These are phyloP conservation scores for Albizia julibrissin DNA, from an alignment of 306 rosid genomes.

Conservation along the genomic window DNA sequence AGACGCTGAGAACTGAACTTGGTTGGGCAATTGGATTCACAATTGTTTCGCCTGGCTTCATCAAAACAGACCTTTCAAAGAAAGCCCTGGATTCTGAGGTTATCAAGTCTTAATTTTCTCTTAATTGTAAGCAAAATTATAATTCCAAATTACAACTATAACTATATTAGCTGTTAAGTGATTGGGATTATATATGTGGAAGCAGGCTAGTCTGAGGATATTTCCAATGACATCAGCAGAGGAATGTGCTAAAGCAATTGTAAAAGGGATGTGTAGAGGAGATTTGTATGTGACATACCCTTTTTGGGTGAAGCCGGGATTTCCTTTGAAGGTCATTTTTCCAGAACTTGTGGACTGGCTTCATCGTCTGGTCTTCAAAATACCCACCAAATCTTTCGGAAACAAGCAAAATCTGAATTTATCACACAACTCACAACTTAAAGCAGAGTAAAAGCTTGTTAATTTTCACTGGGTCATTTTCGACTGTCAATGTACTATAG, in stretches of 20 bases:
- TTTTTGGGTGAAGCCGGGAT: conserved; percentile 25
- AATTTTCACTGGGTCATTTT: neutral
- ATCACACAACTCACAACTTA: neutral
- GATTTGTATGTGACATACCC: conserved; percentile 44
- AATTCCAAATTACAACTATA: neutral
- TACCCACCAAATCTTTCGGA: neutral
- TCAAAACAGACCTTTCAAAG: conserved; percentile 32
- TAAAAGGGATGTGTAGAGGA: conserved; percentile 41
- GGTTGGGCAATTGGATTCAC: conserved; percentile 43
- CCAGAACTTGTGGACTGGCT: conserved; percentile 32
- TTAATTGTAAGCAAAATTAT: neutral
- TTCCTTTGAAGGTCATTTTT: conserved; percentile 32
- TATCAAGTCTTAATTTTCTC: neutral
- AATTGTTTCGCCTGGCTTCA: conserved; percentile 43
- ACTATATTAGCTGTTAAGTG: neutral
- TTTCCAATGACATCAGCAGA: conserved; percentile 30
- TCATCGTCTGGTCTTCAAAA: neutral
- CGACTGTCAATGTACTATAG: neutral
- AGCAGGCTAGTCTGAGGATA: conserved; percentile 34
- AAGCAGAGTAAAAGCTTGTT: neutral
- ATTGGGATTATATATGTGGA: neutral
- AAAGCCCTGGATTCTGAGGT: conserved; percentile 20
- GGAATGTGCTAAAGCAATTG: conserved; percentile 39
- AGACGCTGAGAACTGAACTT: conserved; percentile 49
- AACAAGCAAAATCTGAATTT: neutral